phyloP scores from a whole-genome alignment of 768 basidiomycete genomes.

The Termitomyces sp. region DNA sequence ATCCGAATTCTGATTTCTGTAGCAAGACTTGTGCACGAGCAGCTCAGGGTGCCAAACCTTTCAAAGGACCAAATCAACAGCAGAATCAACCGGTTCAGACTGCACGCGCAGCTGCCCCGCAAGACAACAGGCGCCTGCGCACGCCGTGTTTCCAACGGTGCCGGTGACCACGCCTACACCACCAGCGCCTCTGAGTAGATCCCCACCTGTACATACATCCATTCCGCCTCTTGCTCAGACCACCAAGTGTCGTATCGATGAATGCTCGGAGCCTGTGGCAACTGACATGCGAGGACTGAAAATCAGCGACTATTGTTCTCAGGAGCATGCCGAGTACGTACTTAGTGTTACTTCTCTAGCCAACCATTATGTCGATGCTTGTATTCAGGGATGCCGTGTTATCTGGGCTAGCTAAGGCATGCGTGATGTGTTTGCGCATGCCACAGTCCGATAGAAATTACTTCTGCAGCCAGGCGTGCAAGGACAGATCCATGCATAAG shows the following conservation, averaged over 20 bases:
- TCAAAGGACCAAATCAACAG: background rate
- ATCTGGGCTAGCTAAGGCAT: slow-evolving; percentile 43
- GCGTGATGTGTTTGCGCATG: slow-evolving; percentile 59
- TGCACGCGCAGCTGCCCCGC: background rate
- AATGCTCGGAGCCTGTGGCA: slow-evolving; percentile 52
- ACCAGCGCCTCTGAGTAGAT: slow-evolving; percentile 8
- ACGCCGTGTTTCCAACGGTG: background rate
- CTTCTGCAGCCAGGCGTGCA: slow-evolving; percentile 56
- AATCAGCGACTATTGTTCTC: slow-evolving; percentile 53
- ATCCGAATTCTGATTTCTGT: slow-evolving; percentile 53
- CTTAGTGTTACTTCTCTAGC: slow-evolving; percentile 10
- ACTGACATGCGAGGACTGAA: slow-evolving; percentile 47
- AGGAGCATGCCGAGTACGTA: slow-evolving; percentile 56
- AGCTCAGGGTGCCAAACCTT: slow-evolving; percentile 8
- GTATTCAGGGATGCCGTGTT: slow-evolving; percentile 51
- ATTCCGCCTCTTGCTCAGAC: slow-evolving; percentile 11
- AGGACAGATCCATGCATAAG: slow-evolving; percentile 58
- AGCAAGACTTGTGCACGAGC: slow-evolving; percentile 51
- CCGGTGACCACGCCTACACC: background rate
- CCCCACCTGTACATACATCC: background rate
- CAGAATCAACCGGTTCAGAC: background rate
- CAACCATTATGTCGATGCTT: slow-evolving; percentile 1
- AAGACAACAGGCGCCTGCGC: slow-evolving; percentile 15
- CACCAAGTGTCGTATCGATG: slow-evolving; percentile 45
- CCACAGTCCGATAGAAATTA: slow-evolving; percentile 59